Evolutionary conservation across 2,329 filamentous ascomycete species (phyloP), one percentile per base, ranked within the genome.

Genomic region (Neonectria magnoliae): DNA sequence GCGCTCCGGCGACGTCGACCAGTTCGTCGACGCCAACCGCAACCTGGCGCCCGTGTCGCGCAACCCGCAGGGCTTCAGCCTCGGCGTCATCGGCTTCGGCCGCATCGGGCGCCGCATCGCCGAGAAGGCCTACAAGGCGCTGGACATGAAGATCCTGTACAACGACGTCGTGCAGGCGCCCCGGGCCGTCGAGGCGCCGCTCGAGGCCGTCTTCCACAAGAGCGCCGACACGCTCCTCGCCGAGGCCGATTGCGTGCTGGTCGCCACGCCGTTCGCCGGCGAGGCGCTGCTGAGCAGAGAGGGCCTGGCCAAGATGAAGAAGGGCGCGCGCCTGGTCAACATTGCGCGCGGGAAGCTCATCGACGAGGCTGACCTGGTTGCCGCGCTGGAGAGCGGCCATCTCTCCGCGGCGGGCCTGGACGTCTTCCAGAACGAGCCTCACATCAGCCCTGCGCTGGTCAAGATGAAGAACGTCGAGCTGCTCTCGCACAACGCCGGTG

Each of bases 321-420:
- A 85, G 55, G 90, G 89, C 8, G 85, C 91, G 3, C 85, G 91
- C 3, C 83, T 93, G 20, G 84, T 93, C 68, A 93, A 93, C 76
- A 92, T 91, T 2, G 91, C 91, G 1, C 85, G 90, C 8, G 90
- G 90, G 2, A 89, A 89, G n/a, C 86, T 93, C 29, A 90, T 93
- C 63, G 88, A 93, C 64, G 91, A 93, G 77, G 88, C 81, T 3
- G 91, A 90, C 0, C 83, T 93, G 10, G 90, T 92, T 2, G 81
- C 87, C 54, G 90, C 90, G 0, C 80, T 93, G 1, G 82, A 91
- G 51, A 84, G 80, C 31, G 90, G 90, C 0, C 68, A 73, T n/a
- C 87, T 93, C 6, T 84, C 84, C 55, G 89, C 87, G 0, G 87
- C 82, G 2, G 91, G 91, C 3, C 80, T 93, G 0, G 91, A 93